These are phyloP conservation scores for Globisporangium nodosum DNA, from an alignment of 352 stramenopile genomes.

Conservation along the genomic window DNA sequence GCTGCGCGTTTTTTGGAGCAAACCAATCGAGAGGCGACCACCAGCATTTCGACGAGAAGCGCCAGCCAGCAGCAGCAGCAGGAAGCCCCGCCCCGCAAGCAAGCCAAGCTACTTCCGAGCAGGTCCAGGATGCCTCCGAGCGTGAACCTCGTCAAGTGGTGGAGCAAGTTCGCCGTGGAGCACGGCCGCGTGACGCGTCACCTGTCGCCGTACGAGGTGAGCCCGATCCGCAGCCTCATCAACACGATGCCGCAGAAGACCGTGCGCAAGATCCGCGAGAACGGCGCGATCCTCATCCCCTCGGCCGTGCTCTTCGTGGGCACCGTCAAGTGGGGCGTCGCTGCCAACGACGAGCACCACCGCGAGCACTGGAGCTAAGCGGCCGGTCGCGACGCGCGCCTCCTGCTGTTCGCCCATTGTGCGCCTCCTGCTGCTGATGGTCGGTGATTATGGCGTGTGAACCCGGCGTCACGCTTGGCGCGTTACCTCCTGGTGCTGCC, in stretches of 20 bases:
- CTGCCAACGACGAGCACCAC: constrained; percentile 75
- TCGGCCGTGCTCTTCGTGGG: constrained; percentile 53
- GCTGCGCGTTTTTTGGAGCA: background rate
- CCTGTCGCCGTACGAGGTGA: constrained; percentile 63
- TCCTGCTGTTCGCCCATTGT: background rate
- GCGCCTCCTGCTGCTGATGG: background rate
- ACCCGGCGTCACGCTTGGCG: too few species aligned
- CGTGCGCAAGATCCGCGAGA: constrained; percentile 77
- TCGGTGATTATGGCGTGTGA: too few species aligned
- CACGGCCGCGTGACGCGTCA: constrained; percentile 59
- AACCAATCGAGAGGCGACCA: constrained; percentile 5
- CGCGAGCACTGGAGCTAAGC: constrained; percentile 70
- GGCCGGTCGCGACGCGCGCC: background rate
- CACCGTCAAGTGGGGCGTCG: constrained; percentile 66
- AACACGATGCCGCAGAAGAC: constrained; percentile 70
- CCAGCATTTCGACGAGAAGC: constrained; percentile 18
- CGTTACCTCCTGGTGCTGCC: too few species aligned
- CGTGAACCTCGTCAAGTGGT: constrained; percentile 60
- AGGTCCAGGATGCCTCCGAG: constrained; percentile 27
- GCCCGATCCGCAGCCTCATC: constrained; percentile 65
- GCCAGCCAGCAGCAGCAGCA: constrained; percentile 5
- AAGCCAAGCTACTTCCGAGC: constrained; percentile 1
- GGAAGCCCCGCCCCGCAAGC: background rate
- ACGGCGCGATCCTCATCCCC: constrained; percentile 65
- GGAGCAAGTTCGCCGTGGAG: constrained; percentile 63